Percentiles rank a stretch among this genome's conserved stretches.
phyloP scores from a whole-genome alignment of 169 alveolate species.

The Cyclospora cayetanensis region DNA sequence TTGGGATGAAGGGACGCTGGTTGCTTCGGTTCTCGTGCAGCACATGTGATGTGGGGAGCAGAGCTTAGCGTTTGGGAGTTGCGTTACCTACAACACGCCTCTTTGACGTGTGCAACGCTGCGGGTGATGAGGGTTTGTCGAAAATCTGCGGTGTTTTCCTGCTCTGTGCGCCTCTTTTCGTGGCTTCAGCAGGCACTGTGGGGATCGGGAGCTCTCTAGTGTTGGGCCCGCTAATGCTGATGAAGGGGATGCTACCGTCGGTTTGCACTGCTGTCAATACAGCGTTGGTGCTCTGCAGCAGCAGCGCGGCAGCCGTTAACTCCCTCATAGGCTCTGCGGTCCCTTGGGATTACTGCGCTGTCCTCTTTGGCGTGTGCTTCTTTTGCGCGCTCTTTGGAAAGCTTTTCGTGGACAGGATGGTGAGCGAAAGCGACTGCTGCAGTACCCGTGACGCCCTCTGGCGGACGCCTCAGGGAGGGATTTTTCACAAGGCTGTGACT shows the following conservation, averaged over 20 bases:
- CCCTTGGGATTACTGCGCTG: conserved; percentile 51
- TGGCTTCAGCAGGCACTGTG: conserved; percentile 78
- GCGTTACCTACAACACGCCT: no score
- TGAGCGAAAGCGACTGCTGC: not conserved
- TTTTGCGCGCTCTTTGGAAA: conserved; percentile 64
- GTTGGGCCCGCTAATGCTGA: conserved; percentile 80
- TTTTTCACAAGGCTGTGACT: no score
- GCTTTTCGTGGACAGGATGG: conserved; percentile 45
- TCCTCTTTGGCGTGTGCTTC: conserved; percentile 58
- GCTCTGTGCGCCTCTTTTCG: no score
- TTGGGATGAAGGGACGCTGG: no score
- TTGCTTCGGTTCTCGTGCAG: no score
- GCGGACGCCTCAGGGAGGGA: no score
- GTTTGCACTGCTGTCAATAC: conserved; percentile 73
- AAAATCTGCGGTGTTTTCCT: no score
- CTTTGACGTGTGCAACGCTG: no score
- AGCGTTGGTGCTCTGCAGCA: conserved; percentile 58
- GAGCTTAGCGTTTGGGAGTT: no score
- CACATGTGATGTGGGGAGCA: no score
- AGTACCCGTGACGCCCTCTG: not conserved
- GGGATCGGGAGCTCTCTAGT: conserved; percentile 83
- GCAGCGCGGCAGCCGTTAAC: conserved; percentile 67
- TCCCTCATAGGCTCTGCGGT: conserved; percentile 50
- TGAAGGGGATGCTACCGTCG: conserved; percentile 77
- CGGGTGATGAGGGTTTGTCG: no score